Base-by-base conservation (phyloP, 805 yeast species). In the Helenozyma baotianmanensis region DNA sequence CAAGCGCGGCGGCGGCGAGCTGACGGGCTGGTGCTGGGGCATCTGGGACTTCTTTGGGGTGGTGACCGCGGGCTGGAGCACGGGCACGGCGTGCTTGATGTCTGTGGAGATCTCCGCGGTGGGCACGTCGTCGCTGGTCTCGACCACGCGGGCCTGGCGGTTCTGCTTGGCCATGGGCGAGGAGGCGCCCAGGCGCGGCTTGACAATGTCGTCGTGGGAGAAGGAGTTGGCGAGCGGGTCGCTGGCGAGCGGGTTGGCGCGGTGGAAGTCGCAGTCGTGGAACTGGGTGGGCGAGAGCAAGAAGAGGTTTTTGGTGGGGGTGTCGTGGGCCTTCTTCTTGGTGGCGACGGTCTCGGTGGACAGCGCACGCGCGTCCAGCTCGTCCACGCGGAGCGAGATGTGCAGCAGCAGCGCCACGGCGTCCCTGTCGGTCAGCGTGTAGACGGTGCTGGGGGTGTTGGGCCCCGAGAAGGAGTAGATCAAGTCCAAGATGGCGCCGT, bases 111-210 rank as follows among this genome's bases (percentile, higher is more conserved):
- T 14, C 21, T 36, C 43, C 6, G 30, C 14, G 18, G 40, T 21
- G 5, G 39, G 16, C 24, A 28, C 31, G 13, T 43, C 53, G 21
- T 59, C 62, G 31, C 50, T 54, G 2, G 65, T 57, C 38, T 66
- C 72, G 4, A 66, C 61, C 7, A 66, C 70, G 18, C 71, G 53
- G 2, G 72, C 72, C 41, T 66, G 72, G 32, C 72, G 51, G 35
- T 66, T 66, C 6, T 54, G 65, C 40, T 50, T 60, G 1, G 70
- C 72, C 50, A 61, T 50, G 6, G 72, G 72, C 18, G 69, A 62
- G 6, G 65, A 49, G 16, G 60, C 53, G 9, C 48, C 50, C 1
- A 64, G 51, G 28, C 68, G 48, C 6, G 48, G 40, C 21, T 47
- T 40, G 15, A 38, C 33, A 4, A 33, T 42, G 5, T 56, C 64